Conservation (phyloP, 2,329 filamentous ascomycete genomes). For the Colletotrichum phormii region DNA sequence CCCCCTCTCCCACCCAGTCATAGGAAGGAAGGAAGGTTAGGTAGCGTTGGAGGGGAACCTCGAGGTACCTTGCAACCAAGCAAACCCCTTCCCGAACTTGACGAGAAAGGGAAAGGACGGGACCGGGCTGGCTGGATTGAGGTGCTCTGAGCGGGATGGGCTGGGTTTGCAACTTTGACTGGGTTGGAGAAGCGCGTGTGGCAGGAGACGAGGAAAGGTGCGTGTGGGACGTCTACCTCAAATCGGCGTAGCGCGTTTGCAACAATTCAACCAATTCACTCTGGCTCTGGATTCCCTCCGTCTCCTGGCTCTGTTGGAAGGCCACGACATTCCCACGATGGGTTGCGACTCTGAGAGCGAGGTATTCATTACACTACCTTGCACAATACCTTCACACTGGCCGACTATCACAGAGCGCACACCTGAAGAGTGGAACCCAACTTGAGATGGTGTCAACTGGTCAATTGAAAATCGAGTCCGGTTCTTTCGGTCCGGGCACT, state of each 20-base stretch:
- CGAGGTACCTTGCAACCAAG: not conserved
- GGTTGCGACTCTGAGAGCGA: not conserved
- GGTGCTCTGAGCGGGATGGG: not conserved
- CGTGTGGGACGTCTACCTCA: not conserved
- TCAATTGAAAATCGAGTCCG: not conserved
- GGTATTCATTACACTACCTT: not conserved
- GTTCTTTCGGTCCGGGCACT: not conserved
- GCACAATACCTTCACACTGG: not conserved
- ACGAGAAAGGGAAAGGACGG: constrained; percentile 4
- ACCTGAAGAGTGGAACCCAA: not conserved
- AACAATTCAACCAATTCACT: not conserved
- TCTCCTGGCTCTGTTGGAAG: not conserved
- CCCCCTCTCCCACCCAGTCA: no score
- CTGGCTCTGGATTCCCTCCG: not conserved
- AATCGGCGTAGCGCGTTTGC: not conserved
- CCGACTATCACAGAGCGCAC: not conserved
- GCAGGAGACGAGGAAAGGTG: not conserved
- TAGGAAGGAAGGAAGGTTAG: not conserved
- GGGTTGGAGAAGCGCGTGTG: not conserved
- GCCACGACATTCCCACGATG: not conserved
- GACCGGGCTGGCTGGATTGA: constrained; percentile 1
- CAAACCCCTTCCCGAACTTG: not conserved
- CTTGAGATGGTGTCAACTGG: not conserved
- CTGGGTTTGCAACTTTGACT: no score
- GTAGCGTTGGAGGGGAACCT: constrained; percentile 1